Percentiles rank a stretch among this genome's conserved stretches.
phyloP scores from a whole-genome alignment of 306 rosid genomes.

The Chamaecrista fasciculata region DNA sequence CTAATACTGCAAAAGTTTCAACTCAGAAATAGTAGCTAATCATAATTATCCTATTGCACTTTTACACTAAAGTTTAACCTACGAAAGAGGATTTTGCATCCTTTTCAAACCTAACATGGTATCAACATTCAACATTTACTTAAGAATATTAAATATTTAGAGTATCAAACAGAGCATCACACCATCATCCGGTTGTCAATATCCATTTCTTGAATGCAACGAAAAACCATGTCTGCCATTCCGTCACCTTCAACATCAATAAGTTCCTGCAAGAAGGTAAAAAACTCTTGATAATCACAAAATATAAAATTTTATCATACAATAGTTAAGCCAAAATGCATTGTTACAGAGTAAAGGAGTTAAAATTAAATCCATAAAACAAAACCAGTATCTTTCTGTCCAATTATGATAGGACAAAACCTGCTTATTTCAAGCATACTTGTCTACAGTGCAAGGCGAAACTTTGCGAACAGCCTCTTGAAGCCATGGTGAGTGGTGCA shows the following conservation, averaged over 20 bases:
- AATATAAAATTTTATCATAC: slow-evolving; percentile 11
- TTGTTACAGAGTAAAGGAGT: background rate
- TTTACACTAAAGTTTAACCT: slow-evolving; percentile 9
- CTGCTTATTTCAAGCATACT: too few relatives aligned
- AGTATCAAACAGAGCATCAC: slow-evolving; percentile 26
- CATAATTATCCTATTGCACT: slow-evolving; percentile 2
- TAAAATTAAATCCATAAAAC: background rate
- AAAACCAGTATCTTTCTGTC: background rate
- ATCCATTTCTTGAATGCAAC: slow-evolving; percentile 99
- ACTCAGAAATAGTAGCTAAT: slow-evolving; percentile 13
- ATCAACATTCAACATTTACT: background rate
- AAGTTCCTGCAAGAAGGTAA: slow-evolving; percentile 67
- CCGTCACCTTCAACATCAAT: slow-evolving; percentile 99
- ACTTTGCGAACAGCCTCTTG: background rate
- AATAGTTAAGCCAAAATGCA: slow-evolving; percentile 20
- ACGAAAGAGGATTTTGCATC: slow-evolving; percentile 15
- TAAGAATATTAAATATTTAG: slow-evolving; percentile 10
- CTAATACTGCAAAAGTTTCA: slow-evolving; percentile 16
- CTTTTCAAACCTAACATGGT: slow-evolving; percentile 20
- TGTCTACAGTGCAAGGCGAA: background rate
- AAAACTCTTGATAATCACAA: background rate
- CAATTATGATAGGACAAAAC: slow-evolving; percentile 7
- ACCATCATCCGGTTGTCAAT: slow-evolving; percentile 99
- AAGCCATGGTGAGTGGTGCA: background rate
- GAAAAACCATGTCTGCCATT: slow-evolving; percentile 99